A percentile compares a stretch with the other conserved stretches of the same genome.
These are phyloP conservation scores for Gamsiella multidivaricata DNA, from an alignment of 192 early-diverging fungal genomes.

Conservation along the genomic window DNA sequence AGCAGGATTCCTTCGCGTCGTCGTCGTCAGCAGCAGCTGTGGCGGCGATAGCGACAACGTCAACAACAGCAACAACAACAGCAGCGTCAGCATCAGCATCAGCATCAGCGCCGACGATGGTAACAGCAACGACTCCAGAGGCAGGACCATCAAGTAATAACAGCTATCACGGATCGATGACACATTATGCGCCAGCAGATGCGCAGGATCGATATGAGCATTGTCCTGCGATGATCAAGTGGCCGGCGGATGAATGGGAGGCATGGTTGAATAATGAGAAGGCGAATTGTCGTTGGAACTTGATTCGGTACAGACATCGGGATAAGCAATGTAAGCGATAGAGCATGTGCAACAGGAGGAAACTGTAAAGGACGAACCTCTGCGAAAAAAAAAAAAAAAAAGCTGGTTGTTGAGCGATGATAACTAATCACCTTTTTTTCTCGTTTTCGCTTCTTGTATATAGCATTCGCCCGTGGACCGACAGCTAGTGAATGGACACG, in stretches of 20 bases:
- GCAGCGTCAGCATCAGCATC: background rate
- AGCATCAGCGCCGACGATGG: background rate
- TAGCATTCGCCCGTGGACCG: constrained; percentile 45
- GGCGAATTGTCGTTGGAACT: constrained; percentile 33
- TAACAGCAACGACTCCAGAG: background rate
- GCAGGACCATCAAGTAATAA: background rate
- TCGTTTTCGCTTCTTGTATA: background rate
- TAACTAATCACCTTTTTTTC: background rate
- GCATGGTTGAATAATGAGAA: constrained; percentile 37
- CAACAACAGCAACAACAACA: background rate
- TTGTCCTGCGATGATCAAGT: constrained; percentile 23
- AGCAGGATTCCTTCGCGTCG: background rate
- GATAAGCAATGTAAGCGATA: constrained; percentile 34
- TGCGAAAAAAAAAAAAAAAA: background rate
- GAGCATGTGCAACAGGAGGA: too few species aligned
- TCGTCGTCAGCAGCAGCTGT: constrained; percentile 3
- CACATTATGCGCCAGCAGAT: background rate
- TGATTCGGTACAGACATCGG: constrained; percentile 34
- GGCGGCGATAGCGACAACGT: background rate
- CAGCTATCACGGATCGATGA: too few species aligned
- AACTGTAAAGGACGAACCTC: background rate
- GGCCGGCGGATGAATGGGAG: constrained; percentile 37
- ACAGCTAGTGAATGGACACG: constrained; percentile 48
- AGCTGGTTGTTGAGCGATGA: too few species aligned
- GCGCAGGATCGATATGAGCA: constrained; percentile 16